Conservation (phyloP, 306 rosid species). For the Vicia villosa region DNA sequence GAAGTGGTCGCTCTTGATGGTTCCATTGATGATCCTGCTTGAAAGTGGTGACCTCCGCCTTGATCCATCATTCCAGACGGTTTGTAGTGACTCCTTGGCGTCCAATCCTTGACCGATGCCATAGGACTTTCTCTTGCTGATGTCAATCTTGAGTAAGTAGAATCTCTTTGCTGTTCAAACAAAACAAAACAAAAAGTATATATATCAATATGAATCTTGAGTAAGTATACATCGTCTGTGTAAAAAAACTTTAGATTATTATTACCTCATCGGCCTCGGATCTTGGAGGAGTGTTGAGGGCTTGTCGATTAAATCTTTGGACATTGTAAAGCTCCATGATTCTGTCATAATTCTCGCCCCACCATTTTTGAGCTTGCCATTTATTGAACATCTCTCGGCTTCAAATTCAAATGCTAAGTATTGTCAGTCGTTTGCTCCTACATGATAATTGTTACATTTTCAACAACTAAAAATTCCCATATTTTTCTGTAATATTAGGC, state of each 20-base stretch:
- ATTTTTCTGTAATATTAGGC: conserved; percentile 13
- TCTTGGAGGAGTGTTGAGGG: conserved; percentile 78
- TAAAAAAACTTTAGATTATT: conserved; percentile 1
- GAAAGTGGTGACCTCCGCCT: conserved; percentile 46
- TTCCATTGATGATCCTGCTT: conserved; percentile 59
- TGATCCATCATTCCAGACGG: conserved; percentile 54
- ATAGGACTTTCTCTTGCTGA: conserved; percentile 36
- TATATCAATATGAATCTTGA: background rate
- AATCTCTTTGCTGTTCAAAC: conserved; percentile 63
- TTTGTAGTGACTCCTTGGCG: conserved; percentile 62
- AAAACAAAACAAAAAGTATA: background rate
- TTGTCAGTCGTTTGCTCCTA: conserved; percentile 47
- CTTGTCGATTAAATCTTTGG: conserved; percentile 86
- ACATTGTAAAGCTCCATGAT: conserved; percentile 93
- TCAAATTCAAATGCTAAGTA: conserved; percentile 46
- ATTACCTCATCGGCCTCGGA: conserved; percentile 82
- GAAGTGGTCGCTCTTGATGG: conserved; percentile 82
- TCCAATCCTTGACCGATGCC: conserved; percentile 60
- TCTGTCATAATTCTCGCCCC: conserved; percentile 95
- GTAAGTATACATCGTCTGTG: background rate
- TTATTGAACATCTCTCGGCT: conserved; percentile 93
- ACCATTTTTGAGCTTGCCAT: conserved; percentile 97
- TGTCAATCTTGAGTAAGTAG: conserved; percentile 43
- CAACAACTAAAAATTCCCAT: conserved; percentile 34
- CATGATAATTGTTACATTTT: conserved; percentile 36